Evolutionary conservation across 345 rosid genomes (phyloP).

Genomic region (Eutrema yunnanense): DNA sequence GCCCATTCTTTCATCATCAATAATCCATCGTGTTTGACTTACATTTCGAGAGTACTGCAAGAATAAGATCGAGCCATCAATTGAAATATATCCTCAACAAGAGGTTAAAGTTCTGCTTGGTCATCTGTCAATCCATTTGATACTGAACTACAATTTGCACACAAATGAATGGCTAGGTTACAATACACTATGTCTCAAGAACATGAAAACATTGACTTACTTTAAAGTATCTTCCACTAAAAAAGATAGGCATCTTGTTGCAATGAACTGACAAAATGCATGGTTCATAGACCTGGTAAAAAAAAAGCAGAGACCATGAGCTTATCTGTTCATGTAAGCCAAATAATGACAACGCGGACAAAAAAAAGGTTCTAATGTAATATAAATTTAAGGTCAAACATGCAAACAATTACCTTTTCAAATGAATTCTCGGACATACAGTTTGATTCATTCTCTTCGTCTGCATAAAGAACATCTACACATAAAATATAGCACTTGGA

Average conservation of each 20-base stretch:
- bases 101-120: not conserved
- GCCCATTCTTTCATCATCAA: constrained; percentile 95
- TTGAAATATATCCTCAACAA: not conserved
- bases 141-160: not conserved
- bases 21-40: constrained; percentile 94
- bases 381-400: not conserved
- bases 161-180: not conserved
- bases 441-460: constrained; percentile 14
- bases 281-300: constrained; percentile 55
- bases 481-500: not conserved
- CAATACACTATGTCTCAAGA: not conserved
- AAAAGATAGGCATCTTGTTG: constrained; percentile 59
- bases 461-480: constrained; percentile 16
- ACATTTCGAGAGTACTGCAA: constrained; percentile 90
- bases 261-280: constrained; percentile 54
- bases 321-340: not conserved
- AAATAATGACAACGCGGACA: not conserved
- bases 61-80: not conserved
- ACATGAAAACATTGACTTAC: constrained; percentile 35
- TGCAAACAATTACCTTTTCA: constrained; percentile 22
- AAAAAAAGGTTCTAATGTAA: not conserved
- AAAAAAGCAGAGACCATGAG: not conserved
- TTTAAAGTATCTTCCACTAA: constrained; percentile 92
- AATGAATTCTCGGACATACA: constrained; percentile 11
- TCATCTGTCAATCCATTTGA: constrained; percentile 9